These are phyloP conservation scores for Solanum etuberosum DNA, from an alignment of 257 asterid species.

Conservation along the genomic window DNA sequence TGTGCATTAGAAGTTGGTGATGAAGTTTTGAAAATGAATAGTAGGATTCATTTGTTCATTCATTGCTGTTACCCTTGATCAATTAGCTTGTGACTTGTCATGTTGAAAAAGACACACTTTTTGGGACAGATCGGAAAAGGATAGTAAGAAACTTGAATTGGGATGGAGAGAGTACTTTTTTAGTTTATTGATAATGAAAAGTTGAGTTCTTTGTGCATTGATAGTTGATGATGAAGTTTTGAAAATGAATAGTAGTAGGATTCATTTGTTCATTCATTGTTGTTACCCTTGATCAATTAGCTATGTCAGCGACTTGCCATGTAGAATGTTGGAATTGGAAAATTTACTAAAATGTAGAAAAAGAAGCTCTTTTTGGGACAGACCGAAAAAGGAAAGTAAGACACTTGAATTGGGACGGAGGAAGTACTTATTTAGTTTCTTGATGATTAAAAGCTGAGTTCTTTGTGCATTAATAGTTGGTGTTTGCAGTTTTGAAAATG, in stretches of 20 bases:
- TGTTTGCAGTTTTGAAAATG: not conserved
- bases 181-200: not conserved
- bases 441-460: not conserved
- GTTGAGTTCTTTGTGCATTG: not conserved
- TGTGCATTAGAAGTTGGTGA: not conserved
- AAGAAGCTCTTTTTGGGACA: too few relatives aligned
- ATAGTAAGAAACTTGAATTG: too few relatives aligned
- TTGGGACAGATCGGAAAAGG: too few relatives aligned
- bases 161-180: not conserved
- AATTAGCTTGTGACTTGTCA: too few relatives aligned
- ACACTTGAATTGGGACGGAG: not conserved
- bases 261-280: too few relatives aligned
- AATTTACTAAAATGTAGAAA: too few relatives aligned
- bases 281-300: too few relatives aligned
- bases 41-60: not conserved
- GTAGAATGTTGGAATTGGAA: too few relatives aligned
- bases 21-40: not conserved
- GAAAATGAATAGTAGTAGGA: too few relatives aligned
- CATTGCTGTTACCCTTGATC: not conserved
- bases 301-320: too few relatives aligned
- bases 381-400: not conserved
- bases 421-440: not conserved
- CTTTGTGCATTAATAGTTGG: not conserved
- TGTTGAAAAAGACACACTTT: too few relatives aligned
- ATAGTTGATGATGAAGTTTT: not conserved